Evolutionary conservation across 1,139 yeast genomes (phyloP), one percentile per base, ranked within the genome.

Genomic region (Cylindricascospora bacillispora): DNA sequence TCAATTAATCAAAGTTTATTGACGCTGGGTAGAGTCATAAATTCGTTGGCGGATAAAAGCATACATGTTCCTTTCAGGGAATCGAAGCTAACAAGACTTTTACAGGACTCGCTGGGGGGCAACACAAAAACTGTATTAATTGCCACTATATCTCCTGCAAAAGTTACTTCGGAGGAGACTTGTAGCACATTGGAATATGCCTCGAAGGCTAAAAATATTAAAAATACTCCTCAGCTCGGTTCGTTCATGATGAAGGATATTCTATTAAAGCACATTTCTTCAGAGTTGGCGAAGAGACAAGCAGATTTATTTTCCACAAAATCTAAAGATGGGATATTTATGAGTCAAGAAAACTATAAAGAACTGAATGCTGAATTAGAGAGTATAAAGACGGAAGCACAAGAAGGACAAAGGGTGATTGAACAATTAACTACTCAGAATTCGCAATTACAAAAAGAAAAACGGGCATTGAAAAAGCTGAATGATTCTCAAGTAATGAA

Each of bases 351-450:
- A 33, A 86, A 89, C 74, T 67, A 89, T 67, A 78, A 69, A 67
- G 74, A 76, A 63, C 75, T 89, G 60, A 86, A 86, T 64, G 68
- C 81, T 52, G 98, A 89, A 57, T 86, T 95, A 44, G 99, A 92
- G 66, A 67, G 52, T 93, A 97, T 81, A 95, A 86, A 66, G 95
- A 83, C 22, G 39, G 59, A 82, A 85, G 67, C 79, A 92, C 39
- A 98, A 89, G 52, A 95, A 81, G 50, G 71, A 82, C 50, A 60
- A 74, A 37, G 75, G 69, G 41, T 76, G 76, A 58, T 74, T 81
- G 63, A 89, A 86, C 75, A 21, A 59, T 67, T 35, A 59, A 57
- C 32, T 65, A 63, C 31, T 49, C 62, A 13, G 67, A 65, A 35
- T 20, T 15, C 13, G 69, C 79, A 70, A 52, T 70, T 86, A 57